Base-by-base conservation (phyloP, 2,329 filamentous ascomycete genomes). In the Xylariaceae sp. region DNA sequence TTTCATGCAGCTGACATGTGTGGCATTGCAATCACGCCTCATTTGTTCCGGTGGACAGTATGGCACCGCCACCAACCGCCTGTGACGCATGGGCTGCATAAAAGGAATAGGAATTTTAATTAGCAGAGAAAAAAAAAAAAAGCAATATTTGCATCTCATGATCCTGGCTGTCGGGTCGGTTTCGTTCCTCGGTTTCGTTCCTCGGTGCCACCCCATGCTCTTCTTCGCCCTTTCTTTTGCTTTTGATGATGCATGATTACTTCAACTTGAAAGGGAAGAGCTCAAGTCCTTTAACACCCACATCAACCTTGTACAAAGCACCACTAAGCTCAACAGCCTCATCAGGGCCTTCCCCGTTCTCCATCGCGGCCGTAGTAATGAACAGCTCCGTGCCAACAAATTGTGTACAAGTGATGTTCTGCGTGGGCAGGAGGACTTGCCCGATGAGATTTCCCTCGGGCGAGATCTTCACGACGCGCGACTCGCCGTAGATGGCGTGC, bases 401-500 rank as follows among this genome's bases (percentile, higher is more conserved):
- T 51, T 84, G 82, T 17, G 85, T 81, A 67, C 90, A 95, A 6
- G 88, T 93, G 53, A 88, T 79, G 66, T 88, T 86, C 50, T 76
- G 76, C 11, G 90, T 94, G 4, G 90, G 89, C 53, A 94, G 70
- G 44, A 71, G 75, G 52, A 96, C 75, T 68, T 89, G 79, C 6
- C 87, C 89, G 5, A 91, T 73, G 22, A 95, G 67, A 58, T 82
- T 71, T 3, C 88, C 89, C 40, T 76, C 66, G 4, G 82, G 79
- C 38, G 77, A 80, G 59, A 95, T 84, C 63, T 86, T 81, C 54
- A 95, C 69, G 20, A 95, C 87, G 49, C 81, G 79, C 48, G 79
- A 73, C 51, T 85, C 86, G 43, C 89, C 89, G 62, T 88, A 93
- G n/a, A 93, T 74, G 6, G 88, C 87, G 50, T 86, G 83, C 91